Percentiles rank a stretch among this genome's conserved stretches.
phyloP scores from a whole-genome alignment of 192 early-diverging fungal species.

The Phlyctochytrium arcticum region DNA sequence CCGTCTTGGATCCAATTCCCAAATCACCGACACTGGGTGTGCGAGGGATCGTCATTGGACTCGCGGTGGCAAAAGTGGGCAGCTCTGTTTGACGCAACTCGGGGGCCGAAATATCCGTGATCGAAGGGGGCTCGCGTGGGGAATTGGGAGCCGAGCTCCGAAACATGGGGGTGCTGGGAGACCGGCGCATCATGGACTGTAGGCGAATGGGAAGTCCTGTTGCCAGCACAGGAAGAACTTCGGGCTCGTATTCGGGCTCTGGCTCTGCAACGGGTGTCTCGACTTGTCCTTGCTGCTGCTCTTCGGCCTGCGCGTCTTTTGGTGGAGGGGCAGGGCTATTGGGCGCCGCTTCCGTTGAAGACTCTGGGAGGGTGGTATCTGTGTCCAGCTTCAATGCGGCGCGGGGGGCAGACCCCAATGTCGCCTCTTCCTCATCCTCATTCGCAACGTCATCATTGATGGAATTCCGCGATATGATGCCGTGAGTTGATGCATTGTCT shows the following conservation, averaged over 20 bases:
- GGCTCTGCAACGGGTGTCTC: no score
- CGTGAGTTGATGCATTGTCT: no score
- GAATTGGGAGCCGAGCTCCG: not conserved
- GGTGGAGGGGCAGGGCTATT: not conserved
- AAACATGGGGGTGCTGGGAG: slow-evolving; percentile 1
- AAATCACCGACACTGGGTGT: slow-evolving; percentile 13
- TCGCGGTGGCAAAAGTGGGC: slow-evolving; percentile 34
- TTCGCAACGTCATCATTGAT: no score
- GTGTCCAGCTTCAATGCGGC: no score
- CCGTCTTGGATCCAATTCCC: not conserved
- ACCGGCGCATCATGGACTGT: slow-evolving; percentile 8
- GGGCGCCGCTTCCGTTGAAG: not conserved
- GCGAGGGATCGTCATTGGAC: slow-evolving; percentile 9
- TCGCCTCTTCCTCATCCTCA: not conserved
- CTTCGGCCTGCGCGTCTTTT: not conserved
- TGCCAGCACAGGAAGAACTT: slow-evolving; percentile 24
- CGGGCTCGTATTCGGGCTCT: slow-evolving; percentile 18
- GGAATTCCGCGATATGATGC: no score
- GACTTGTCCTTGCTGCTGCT: no score
- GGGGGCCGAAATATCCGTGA: slow-evolving; percentile 27
- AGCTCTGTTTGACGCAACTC: slow-evolving; percentile 23
- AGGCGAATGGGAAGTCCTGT: slow-evolving; percentile 19
- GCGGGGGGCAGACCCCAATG: not conserved
- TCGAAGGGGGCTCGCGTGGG: no score
- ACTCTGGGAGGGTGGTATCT: not conserved